Percentiles rank a stretch among this genome's conserved stretches.
Conservation (phyloP, 495 filamentous ascomycete genomes). For the Annulohypoxylon bovei region DNA sequence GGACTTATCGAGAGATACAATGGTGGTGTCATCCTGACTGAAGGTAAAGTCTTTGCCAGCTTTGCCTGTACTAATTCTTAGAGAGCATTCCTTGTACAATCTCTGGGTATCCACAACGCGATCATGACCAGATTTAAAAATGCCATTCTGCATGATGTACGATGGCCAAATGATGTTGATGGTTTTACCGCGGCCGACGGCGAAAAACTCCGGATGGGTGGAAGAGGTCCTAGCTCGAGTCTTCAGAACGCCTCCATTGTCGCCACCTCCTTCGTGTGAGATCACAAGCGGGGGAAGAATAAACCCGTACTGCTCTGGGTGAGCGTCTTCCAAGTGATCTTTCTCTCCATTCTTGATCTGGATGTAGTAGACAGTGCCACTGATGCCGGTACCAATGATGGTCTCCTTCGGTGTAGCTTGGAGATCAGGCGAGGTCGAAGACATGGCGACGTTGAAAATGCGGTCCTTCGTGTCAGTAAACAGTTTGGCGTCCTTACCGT, state of each 20-base stretch:
- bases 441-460: slow-evolving; percentile 91
- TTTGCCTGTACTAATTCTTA: slow-evolving; percentile 96
- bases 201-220: slow-evolving; percentile 90
- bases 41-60: slow-evolving; percentile 98
- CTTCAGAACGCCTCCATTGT: slow-evolving; percentile 90
- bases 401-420: slow-evolving; percentile 68
- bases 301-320: slow-evolving; percentile 78
- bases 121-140: slow-evolving; percentile 75
- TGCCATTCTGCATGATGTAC: slow-evolving; percentile 73
- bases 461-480: slow-evolving; percentile 89
- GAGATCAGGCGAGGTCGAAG: slow-evolving; percentile 63
- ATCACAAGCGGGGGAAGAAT: slow-evolving; percentile 79
- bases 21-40: slow-evolving; percentile 92
- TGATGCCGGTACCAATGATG: slow-evolving; percentile 90
- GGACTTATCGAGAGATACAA: slow-evolving; percentile 95
- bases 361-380: slow-evolving; percentile 93
- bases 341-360: slow-evolving; percentile 74
- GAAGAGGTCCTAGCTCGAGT: slow-evolving; percentile 90
- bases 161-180: slow-evolving; percentile 91
- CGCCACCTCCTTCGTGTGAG: slow-evolving; percentile 79
- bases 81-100: slow-evolving; percentile 82
- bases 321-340: slow-evolving; percentile 76
- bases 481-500: slow-evolving; percentile 86
- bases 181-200: slow-evolving; percentile 91
- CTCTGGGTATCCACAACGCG: slow-evolving; percentile 83